A percentile compares a stretch with the other conserved stretches of the same genome.
These are phyloP conservation scores for Daldinia eschscholtzii DNA, from an alignment of 2,329 filamentous ascomycete genomes.

Conservation along the genomic window DNA sequence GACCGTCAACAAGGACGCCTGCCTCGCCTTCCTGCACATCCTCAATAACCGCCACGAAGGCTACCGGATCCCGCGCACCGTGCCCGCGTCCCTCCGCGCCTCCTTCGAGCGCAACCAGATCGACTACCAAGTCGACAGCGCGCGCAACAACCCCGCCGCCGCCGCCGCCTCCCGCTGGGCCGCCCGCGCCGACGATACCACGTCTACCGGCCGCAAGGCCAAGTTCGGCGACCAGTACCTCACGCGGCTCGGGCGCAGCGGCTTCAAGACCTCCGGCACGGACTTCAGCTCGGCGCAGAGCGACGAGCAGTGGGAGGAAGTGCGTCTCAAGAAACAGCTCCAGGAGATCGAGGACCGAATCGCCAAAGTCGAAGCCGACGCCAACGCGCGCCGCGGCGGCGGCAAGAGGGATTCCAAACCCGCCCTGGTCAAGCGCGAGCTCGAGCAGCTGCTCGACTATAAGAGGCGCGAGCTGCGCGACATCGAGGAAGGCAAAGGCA, in stretches of 20 bases:
- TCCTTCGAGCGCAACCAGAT: conserved; percentile 97
- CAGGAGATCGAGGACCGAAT: conserved; percentile 91
- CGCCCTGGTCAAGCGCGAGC: conserved; percentile 90
- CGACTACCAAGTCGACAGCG: conserved; percentile 91
- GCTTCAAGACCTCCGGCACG: conserved; percentile 85
- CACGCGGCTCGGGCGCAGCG: conserved; percentile 85
- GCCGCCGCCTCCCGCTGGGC: conserved; percentile 81
- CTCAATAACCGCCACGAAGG: conserved; percentile 96
- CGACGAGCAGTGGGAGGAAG: conserved; percentile 94
- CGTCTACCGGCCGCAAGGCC: conserved; percentile 87
- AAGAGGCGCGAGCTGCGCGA: conserved; percentile 85
- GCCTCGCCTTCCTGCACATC: conserved; percentile 94
- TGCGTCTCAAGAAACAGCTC: conserved; percentile 92
- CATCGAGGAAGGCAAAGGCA: conserved; percentile 77
- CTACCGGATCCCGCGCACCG: conserved; percentile 89
- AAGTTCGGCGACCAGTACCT: conserved; percentile 99
- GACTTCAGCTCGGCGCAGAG: conserved; percentile 89
- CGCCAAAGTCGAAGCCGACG: conserved; percentile 80
- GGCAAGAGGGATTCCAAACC: conserved; percentile 83
- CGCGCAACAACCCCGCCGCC: conserved; percentile 68
- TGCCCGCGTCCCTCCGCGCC: conserved; percentile 89
- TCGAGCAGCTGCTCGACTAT: conserved; percentile 94
- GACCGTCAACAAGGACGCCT: conserved; percentile 93
- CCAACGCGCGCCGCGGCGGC: conserved; percentile 65
- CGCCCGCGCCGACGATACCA: conserved; percentile 81